Evolutionary conservation across 2,329 filamentous ascomycete genomes (phyloP).

Genomic region (Trichoderma pleuroti): DNA sequence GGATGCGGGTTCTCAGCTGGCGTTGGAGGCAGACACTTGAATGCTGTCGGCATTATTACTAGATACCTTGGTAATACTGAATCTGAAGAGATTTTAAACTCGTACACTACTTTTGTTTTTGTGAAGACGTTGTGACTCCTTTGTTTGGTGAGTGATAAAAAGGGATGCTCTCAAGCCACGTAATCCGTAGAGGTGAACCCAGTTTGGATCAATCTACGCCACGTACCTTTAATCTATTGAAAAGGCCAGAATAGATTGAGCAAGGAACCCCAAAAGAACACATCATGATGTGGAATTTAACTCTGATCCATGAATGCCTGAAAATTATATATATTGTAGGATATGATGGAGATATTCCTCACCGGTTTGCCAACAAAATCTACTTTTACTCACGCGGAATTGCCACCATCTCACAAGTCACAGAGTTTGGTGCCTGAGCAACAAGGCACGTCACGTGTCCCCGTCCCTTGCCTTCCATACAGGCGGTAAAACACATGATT

Average conservation of each 20-base stretch:
- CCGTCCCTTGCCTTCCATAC: constrained; percentile 3
- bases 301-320: not conserved
- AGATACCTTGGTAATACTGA: constrained; percentile 4
- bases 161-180: not conserved
- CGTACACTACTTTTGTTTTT: not conserved
- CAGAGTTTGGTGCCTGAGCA: constrained; percentile 13
- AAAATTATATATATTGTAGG: not conserved
- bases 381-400: not conserved
- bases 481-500: constrained; percentile 19
- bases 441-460: constrained; percentile 16
- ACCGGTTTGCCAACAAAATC: not conserved
- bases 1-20: constrained; percentile 17
- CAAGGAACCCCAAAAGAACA: not conserved
- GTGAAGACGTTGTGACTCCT: not conserved
- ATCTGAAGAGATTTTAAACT: not conserved
- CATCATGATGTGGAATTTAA: not conserved
- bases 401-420: not conserved
- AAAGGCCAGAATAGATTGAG: not conserved
- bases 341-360: not conserved
- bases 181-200: not conserved
- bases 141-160: not conserved
- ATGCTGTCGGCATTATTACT: constrained; percentile 5
- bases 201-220: not conserved
- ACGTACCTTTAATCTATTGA: not conserved
- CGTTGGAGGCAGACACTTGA: constrained; percentile 16